Base-by-base conservation (phyloP, 1,284 basidiomycete species). In the Amylostereum chailletii region DNA sequence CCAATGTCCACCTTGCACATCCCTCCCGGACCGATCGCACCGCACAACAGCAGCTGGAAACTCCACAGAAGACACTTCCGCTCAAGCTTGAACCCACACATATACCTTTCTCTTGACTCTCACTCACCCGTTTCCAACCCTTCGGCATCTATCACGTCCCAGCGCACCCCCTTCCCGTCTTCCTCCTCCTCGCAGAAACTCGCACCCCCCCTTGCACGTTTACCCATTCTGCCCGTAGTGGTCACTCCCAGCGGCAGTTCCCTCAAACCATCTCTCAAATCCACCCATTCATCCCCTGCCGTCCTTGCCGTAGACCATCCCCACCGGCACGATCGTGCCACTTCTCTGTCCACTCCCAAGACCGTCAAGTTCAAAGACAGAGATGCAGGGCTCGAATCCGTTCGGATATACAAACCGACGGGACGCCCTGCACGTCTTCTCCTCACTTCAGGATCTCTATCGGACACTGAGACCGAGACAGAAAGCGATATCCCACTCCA, bases 231-330 rank as follows among this genome's bases (percentile, higher is more conserved):
- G 8, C n/a, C n/a, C 36, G 8, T 37, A 8, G 8, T 37, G 1
- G 8, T 11, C 31, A 32, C 29, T 26, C 5, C 38, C 39, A 48
- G 29, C 40, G 47, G 29, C 39, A 42, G 34, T 30, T 10, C 40
- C 5, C 32, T 48, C 34, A 48, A 42, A 36, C 40, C 47, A 5
- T 48, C 47, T 9, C 34, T 48, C 7, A 48, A 48, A 26, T 42
- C 47, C 7, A 11, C 26, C 26, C 11, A 34, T 26, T 6, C 47
- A 2, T 48, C 47, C n/a, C 47, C 47, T 19, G 29, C 36, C 30
- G 31, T 48, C 19, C 47, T 40, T n/a, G n/a, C 32, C 42, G 26
- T 11, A 43, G 7, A 10, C 11, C 29, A 30, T 30, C 7, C 42
- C n/a, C 27, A 27, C 42, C 8, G 7, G 27, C 32, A 19, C 4